Evolutionary conservation across 2,329 filamentous ascomycete species (phyloP).

Genomic region (Ophiostoma sp.): DNA sequence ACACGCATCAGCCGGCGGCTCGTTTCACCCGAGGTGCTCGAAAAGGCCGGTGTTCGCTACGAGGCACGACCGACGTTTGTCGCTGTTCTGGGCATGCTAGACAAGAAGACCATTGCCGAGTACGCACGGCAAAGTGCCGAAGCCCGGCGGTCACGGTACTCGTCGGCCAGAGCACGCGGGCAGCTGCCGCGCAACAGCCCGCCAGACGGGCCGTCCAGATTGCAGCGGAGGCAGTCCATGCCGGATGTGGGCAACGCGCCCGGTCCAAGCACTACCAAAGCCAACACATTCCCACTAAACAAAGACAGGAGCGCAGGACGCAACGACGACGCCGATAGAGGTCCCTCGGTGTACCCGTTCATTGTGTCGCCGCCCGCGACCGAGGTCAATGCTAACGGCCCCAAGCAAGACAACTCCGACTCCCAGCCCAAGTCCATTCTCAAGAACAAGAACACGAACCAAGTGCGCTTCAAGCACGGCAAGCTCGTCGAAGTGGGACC

Average conservation of each 20-base stretch:
- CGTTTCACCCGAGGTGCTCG: conserved; percentile 59
- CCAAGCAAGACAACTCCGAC: conserved; percentile 35
- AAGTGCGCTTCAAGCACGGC: conserved; percentile 55
- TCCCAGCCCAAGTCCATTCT: conserved; percentile 58
- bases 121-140: conserved; percentile 53
- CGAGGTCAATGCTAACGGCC: conserved; percentile 25
- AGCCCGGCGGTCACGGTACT: conserved; percentile 39
- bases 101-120: conserved; percentile 52
- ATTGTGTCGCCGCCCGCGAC: conserved; percentile 40
- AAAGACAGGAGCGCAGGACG: conserved; percentile 21
- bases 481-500: conserved; percentile 46
- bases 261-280: background rate
- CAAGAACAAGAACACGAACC: conserved; percentile 61
- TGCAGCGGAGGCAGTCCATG: conserved; percentile 4
- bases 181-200: background rate
- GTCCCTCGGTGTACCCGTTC: conserved; percentile 40
- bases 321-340: conserved; percentile 15
- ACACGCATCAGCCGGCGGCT: conserved; percentile 57
- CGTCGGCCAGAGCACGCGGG: background rate
- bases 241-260: background rate
- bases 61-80: conserved; percentile 62
- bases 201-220: background rate
- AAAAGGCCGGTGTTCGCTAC: conserved; percentile 57
- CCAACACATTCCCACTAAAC: conserved; percentile 23
- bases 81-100: conserved; percentile 58